Conservation (phyloP, 2,329 filamentous ascomycete genomes). For the Didymellaceae sp. region DNA sequence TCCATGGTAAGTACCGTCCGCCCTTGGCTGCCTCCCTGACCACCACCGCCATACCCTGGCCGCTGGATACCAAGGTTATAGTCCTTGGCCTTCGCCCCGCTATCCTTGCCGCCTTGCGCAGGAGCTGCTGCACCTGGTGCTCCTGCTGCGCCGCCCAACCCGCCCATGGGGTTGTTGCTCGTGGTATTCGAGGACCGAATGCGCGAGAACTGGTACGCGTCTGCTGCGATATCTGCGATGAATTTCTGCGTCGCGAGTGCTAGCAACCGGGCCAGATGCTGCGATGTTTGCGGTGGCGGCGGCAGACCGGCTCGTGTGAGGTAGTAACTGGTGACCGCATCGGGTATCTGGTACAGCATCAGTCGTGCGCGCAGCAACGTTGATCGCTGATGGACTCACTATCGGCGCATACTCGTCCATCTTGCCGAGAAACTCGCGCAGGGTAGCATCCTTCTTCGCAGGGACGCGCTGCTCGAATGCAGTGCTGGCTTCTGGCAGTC, state of each 20-base stretch:
- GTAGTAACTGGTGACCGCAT: conserved; percentile 97
- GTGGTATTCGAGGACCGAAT: conserved; percentile 93
- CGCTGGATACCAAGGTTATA: conserved; percentile 57
- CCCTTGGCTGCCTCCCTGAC: conserved; percentile 86
- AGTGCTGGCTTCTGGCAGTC: conserved; percentile 51
- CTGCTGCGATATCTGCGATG: conserved; percentile 94
- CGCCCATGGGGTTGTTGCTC: conserved; percentile 89
- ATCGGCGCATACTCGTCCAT: conserved; percentile 99
- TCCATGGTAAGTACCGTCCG: conserved; percentile 98
- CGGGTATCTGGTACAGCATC: conserved; percentile 75
- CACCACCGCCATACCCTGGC: conserved; percentile 74
- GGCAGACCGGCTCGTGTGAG: conserved; percentile 94
- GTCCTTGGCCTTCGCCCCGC: conserved; percentile 52
- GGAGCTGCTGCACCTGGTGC: conserved; percentile 64
- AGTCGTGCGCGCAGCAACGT: conserved; percentile 11
- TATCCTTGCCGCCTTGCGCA: conserved; percentile 58
- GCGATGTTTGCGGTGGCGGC: conserved; percentile 87
- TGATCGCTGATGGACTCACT: conserved; percentile 60
- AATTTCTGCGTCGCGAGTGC: conserved; percentile 99
- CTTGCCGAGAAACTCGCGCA: conserved; percentile 91
- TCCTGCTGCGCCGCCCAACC: conserved; percentile 70
- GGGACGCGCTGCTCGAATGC: conserved; percentile 69
- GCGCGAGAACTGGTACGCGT: conserved; percentile 96
- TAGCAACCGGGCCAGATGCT: conserved; percentile 87
- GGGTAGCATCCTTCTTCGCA: conserved; percentile 86